A percentile compares a stretch with the other conserved stretches of the same genome.
Conservation (phyloP, 139 green algal species). For the Chlamydomonas schloesseri region DNA sequence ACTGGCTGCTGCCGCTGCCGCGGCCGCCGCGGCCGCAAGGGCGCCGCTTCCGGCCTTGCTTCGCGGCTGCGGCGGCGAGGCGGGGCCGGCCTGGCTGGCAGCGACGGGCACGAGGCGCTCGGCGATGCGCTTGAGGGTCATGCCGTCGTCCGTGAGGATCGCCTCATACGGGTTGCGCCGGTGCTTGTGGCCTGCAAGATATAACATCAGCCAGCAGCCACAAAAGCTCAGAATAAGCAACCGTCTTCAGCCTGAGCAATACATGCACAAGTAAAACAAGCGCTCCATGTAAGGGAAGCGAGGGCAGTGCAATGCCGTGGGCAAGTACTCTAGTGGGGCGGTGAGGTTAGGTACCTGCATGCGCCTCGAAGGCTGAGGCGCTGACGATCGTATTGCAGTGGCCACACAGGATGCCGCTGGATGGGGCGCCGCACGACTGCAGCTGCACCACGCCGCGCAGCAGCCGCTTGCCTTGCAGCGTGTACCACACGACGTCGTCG, state of each 20-base stretch:
- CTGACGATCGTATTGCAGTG: conserved; percentile 85
- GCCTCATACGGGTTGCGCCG: conserved; percentile 86
- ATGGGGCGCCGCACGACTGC: too few species aligned
- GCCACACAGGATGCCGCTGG: conserved; percentile 85
- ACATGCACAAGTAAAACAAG: too few species aligned
- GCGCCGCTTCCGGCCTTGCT: neutral
- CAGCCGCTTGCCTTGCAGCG: conserved; percentile 62
- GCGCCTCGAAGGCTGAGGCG: conserved; percentile 88
- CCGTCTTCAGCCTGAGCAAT: too few species aligned
- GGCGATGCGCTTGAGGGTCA: conserved; percentile 70
- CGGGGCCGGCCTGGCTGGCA: neutral
- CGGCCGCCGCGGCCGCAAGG: neutral
- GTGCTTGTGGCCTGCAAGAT: conserved; percentile 66
- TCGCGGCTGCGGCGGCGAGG: neutral
- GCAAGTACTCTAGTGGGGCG: too few species aligned
- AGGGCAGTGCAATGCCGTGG: too few species aligned
- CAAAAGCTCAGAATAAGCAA: too few species aligned
- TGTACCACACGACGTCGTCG: conserved; percentile 59
- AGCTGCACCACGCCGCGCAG: conserved; percentile 70
- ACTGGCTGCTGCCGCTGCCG: neutral
- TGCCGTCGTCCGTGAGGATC: conserved; percentile 75
- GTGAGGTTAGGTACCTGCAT: too few species aligned
- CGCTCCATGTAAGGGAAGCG: too few species aligned
- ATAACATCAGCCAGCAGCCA: neutral
- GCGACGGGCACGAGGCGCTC: conserved; percentile 47